Evolutionary conservation across 805 yeast genomes (phyloP), one percentile per base, ranked within the genome.

Genomic region (Candida boleticola): DNA sequence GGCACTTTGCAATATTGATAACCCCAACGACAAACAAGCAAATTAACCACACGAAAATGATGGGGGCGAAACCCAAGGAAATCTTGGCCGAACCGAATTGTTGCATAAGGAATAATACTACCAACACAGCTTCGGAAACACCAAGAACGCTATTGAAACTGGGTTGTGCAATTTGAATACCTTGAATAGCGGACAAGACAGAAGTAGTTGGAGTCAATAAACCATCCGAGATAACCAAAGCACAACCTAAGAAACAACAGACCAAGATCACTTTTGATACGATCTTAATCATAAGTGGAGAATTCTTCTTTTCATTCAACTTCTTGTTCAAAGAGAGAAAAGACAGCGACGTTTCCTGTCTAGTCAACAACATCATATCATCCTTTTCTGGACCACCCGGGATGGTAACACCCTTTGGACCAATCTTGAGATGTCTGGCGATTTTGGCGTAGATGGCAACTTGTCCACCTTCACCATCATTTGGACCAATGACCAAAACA

Each of bases 171-270:
- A 75, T 71, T 34, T 75, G 72, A 34, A 79, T 74, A 40, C 85
- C 85, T 2, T 71, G 74, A 26, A 80, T 59, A 1, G 84, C 82
- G 41, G 78, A 69, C 37, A 79, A 64, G 3, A 79, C 81, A 1
- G 84, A 79, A 10, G 83, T 78, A 2, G 84, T 79, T 20, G 85
- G 85, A 2, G 85, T 80, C 45, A 80, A 64, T 41, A 80, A 60
- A 4, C 84, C 84, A 57, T 80, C 84, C 6, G 82, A 75, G 29
- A 80, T 59, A 16, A 80, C 80, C 49, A 80, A 61, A 0, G 81
- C 64, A 49, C 83, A 77, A 2, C 84, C 84, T 22, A 78, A 42
- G 44, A 79, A 76, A 45, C 82, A 68, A 2, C 66, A 49, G 23
- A 55, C 55, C 39, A 73, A 46, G 26, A 66, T 69, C 41, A 63